Percentiles rank a stretch among this genome's conserved stretches.
Conservation (phyloP, 2,329 filamentous ascomycete genomes). For the Acrocalymma vagum region DNA sequence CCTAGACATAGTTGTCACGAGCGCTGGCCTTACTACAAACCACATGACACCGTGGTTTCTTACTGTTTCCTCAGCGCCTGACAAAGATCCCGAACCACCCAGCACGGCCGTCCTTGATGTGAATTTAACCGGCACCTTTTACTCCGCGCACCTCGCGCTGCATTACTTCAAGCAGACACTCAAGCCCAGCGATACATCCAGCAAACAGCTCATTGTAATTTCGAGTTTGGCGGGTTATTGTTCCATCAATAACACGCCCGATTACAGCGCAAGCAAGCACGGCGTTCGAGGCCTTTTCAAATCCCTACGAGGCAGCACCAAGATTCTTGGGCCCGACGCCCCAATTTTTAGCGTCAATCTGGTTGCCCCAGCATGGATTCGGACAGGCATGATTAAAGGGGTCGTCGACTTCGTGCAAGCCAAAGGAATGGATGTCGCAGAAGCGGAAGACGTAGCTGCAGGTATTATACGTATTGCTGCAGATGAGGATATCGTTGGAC, state of each 20-base stretch:
- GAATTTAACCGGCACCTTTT: slow-evolving; percentile 34
- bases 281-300: slow-evolving; percentile 26
- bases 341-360: slow-evolving; percentile 21
- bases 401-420: slow-evolving; percentile 5
- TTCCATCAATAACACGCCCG: slow-evolving; percentile 10
- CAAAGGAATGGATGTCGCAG: slow-evolving; percentile 15
- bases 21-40: slow-evolving; percentile 27
- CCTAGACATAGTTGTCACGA: slow-evolving; percentile 39
- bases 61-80: slow-evolving; percentile 1
- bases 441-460: slow-evolving; percentile 19
- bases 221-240: slow-evolving; percentile 24
- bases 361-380: slow-evolving; percentile 22
- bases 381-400: slow-evolving; percentile 16
- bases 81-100: slow-evolving; percentile 31
- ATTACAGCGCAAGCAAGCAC: slow-evolving; percentile 23
- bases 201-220: slow-evolving; percentile 28
- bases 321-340: slow-evolving; percentile 4
- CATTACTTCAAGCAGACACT: slow-evolving; percentile 36
- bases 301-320: slow-evolving; percentile 9
- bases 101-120: slow-evolving; percentile 28
- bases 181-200: background rate
- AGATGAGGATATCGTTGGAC: slow-evolving; percentile 20
- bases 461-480: slow-evolving; percentile 21
- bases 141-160: slow-evolving; percentile 36
- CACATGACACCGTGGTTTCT: slow-evolving; percentile 14